Conservation (phyloP, 768 basidiomycete genomes). For the Podaxis sp. region DNA sequence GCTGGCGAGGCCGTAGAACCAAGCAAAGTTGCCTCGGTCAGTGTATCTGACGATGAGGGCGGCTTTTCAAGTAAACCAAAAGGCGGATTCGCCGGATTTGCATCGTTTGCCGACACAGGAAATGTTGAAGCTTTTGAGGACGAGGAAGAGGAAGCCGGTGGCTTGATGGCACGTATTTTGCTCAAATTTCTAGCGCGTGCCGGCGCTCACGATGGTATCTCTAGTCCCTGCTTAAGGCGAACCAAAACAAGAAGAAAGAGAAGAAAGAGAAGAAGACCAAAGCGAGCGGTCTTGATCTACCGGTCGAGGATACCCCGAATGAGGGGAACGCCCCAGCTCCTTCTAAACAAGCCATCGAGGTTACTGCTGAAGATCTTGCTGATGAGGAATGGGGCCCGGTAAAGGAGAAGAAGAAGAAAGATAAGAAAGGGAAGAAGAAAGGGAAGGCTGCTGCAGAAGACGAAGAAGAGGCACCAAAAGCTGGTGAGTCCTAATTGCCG, state of each 20-base stretch:
- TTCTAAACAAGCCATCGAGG: constrained; percentile 45
- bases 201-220: background rate
- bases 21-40: constrained; percentile 34
- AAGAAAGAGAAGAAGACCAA: constrained; percentile 59
- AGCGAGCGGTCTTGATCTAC: constrained; percentile 31
- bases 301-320: constrained; percentile 22
- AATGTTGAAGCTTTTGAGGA: constrained; percentile 45
- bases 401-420: constrained; percentile 64
- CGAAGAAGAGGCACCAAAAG: constrained; percentile 24
- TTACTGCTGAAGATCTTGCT: constrained; percentile 70
- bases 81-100: constrained; percentile 51
- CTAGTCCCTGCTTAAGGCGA: constrained; percentile 66
- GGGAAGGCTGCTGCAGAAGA: constrained; percentile 39
- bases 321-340: constrained; percentile 26
- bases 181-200: background rate
- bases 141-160: constrained; percentile 69
- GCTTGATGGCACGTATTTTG: constrained; percentile 61
- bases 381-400: constrained; percentile 72
- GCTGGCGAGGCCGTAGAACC: constrained; percentile 57
- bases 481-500: background rate
- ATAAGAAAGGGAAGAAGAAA: constrained; percentile 61
- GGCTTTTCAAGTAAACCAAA: constrained; percentile 27
- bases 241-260: constrained; percentile 34
- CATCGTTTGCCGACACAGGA: constrained; percentile 43
- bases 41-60: constrained; percentile 44